phyloP scores from a whole-genome alignment of 176 grass and related monocot species.

The Lolium rigidum region DNA sequence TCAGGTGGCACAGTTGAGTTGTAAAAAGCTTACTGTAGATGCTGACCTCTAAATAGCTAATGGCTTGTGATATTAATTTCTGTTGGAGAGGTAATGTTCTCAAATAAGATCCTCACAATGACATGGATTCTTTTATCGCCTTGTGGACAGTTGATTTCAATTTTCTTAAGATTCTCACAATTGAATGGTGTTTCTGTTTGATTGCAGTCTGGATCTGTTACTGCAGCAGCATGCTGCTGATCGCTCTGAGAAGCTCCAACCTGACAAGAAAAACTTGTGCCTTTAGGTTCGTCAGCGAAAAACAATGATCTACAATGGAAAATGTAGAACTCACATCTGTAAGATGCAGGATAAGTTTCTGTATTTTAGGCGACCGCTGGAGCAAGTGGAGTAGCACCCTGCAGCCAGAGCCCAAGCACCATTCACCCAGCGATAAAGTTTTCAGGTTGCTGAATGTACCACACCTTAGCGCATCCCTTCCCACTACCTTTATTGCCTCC shows the following conservation, averaged over 20 bases:
- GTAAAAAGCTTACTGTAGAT: not conserved
- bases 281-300: not conserved
- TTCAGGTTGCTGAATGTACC: conserved; percentile 6
- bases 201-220: not conserved
- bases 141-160: not conserved
- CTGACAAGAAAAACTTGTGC: conserved; percentile 7
- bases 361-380: conserved; percentile 7
- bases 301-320: not conserved
- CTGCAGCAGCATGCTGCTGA: not conserved
- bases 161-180: conserved; percentile 41
- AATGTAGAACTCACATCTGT: not conserved
- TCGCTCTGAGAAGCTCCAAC: conserved; percentile 24
- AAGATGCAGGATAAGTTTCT: conserved; percentile 24
- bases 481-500: conserved; percentile 29
- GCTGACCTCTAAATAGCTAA: not conserved
- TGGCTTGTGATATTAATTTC: conserved; percentile 16
- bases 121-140: conserved; percentile 24
- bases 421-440: not conserved
- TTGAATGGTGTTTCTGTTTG: not conserved
- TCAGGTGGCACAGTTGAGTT: not conserved
- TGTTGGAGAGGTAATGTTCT: conserved; percentile 17
- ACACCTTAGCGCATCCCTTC: conserved; percentile 26
- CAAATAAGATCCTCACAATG: conserved; percentile 17
- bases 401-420: conserved; percentile 27
- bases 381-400: conserved; percentile 29